Evolutionary conservation across 129 eudicot genomes (phyloP).

Genomic region (Ambrosia trifida): DNA sequence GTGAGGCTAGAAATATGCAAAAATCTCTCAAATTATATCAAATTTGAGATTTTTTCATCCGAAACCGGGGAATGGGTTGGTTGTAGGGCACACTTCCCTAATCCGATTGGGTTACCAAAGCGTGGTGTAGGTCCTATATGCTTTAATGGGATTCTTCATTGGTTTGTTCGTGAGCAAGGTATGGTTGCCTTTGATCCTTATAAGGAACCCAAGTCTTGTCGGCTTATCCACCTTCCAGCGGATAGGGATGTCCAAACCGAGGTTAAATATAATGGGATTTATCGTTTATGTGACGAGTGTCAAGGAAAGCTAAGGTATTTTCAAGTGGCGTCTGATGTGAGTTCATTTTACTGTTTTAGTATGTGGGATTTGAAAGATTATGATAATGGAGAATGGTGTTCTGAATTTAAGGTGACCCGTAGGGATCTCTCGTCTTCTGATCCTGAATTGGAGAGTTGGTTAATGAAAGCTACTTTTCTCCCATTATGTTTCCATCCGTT

Average conservation of each 20-base stretch:
- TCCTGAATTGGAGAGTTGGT: slow-evolving; percentile 23
- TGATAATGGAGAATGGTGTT: slow-evolving; percentile 44
- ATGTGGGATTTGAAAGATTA: slow-evolving; percentile 52
- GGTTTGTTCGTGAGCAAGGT: slow-evolving; percentile 45
- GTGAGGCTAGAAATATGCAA: slow-evolving; percentile 26
- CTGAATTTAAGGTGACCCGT: slow-evolving; percentile 40
- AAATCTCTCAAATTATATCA: slow-evolving; percentile 10
- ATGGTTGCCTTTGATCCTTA: slow-evolving; percentile 53
- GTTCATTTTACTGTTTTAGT: slow-evolving; percentile 37
- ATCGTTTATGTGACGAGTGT: slow-evolving; percentile 39
- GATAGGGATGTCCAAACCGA: slow-evolving; percentile 36
- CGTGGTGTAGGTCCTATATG: slow-evolving; percentile 47
- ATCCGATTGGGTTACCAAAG: slow-evolving; percentile 33
- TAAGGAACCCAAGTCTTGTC: slow-evolving; percentile 25
- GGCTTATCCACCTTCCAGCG: slow-evolving; percentile 33
- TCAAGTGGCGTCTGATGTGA: slow-evolving; percentile 35
- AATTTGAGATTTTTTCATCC: slow-evolving; percentile 40
- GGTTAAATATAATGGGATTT: slow-evolving; percentile 37
- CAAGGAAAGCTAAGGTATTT: slow-evolving; percentile 40
- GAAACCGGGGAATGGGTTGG: slow-evolving; percentile 46
- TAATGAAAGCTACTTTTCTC: slow-evolving; percentile 36
- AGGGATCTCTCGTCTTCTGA: slow-evolving; percentile 45
- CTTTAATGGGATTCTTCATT: slow-evolving; percentile 42
- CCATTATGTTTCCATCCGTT: slow-evolving; percentile 49
- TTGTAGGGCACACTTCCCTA: slow-evolving; percentile 23